phyloP scores from a whole-genome alignment of 2,329 filamentous ascomycete species.

The Fusarium guadeloupense region DNA sequence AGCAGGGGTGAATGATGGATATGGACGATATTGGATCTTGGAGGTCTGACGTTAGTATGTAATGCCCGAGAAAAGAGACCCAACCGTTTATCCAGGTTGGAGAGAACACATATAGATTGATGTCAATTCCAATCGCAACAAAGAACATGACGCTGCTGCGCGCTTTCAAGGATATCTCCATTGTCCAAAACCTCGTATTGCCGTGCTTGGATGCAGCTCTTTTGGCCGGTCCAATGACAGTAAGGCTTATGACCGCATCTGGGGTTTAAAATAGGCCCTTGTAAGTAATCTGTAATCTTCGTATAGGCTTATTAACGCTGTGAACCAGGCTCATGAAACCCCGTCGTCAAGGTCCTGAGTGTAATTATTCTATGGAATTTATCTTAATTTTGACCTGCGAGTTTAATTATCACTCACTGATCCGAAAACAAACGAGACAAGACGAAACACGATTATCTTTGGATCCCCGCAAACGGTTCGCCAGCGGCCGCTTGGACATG shows the following conservation, averaged over 20 bases:
- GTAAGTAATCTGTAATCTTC: neutral
- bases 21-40: constrained; percentile 7
- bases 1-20: constrained; percentile 29
- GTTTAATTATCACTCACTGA: neutral
- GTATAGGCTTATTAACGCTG: neutral
- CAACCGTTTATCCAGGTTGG: constrained; percentile 1
- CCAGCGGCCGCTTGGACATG: constrained; percentile 13
- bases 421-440: constrained; percentile 12
- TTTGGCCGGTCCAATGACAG: constrained; percentile 23
- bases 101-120: neutral
- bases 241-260: constrained; percentile 22
- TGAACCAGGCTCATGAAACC: neutral
- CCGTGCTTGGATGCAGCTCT: constrained; percentile 7
- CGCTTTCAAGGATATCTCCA: neutral
- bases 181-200: constrained; percentile 28
- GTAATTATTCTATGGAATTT: neutral
- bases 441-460: neutral
- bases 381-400: neutral
- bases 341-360: neutral
- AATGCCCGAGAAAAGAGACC: constrained; percentile 2
- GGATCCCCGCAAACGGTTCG: constrained; percentile 27
- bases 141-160: constrained; percentile 2
- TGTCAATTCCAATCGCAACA: constrained; percentile 5
- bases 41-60: constrained; percentile 14
- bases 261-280: constrained; percentile 6